A percentile compares a stretch with the other conserved stretches of the same genome.
Evolutionary conservation across 306 rosid species (phyloP).

Genomic region (Cucumis sativus): DNA sequence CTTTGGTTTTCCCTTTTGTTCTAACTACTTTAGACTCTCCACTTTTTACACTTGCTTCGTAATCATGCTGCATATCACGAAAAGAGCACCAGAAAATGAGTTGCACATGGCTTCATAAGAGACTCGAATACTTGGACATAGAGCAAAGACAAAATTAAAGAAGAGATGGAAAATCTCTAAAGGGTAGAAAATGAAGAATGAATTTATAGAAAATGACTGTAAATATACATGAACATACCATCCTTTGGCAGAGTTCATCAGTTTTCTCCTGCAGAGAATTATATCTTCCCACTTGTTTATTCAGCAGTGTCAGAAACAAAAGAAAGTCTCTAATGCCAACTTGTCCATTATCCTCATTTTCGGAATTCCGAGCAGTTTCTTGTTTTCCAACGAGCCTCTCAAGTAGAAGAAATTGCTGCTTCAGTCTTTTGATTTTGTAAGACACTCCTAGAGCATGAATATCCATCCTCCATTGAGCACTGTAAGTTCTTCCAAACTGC

Average conservation of each 20-base stretch:
- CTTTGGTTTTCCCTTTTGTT: constrained; percentile 52
- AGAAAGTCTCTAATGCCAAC: constrained; percentile 36
- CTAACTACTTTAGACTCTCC: constrained; percentile 40
- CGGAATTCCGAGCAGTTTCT: constrained; percentile 28
- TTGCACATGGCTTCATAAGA: background rate
- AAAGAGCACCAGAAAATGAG: constrained; percentile 4
- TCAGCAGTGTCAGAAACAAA: constrained; percentile 40
- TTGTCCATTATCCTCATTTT: constrained; percentile 29
- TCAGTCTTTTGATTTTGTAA: constrained; percentile 88
- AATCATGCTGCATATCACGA: constrained; percentile 49
- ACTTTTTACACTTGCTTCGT: constrained; percentile 31
- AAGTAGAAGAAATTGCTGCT: constrained; percentile 72
- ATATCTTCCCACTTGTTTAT: constrained; percentile 71
- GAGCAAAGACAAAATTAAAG: background rate
- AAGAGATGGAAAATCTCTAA: background rate
- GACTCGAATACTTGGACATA: background rate
- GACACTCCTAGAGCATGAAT: constrained; percentile 85
- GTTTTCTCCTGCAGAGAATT: constrained; percentile 70
- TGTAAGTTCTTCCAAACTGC: constrained; percentile 14
- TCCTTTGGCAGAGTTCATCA: constrained; percentile 72
- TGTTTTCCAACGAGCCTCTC: constrained; percentile 73
- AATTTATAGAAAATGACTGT: background rate
- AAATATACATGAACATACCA: constrained; percentile 35
- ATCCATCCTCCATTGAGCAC: constrained; percentile 67
- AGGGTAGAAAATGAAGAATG: background rate